These are phyloP conservation scores for Mesembryanthemum crystallinum DNA, from an alignment of 148 eudicot species.

Conservation along the genomic window DNA sequence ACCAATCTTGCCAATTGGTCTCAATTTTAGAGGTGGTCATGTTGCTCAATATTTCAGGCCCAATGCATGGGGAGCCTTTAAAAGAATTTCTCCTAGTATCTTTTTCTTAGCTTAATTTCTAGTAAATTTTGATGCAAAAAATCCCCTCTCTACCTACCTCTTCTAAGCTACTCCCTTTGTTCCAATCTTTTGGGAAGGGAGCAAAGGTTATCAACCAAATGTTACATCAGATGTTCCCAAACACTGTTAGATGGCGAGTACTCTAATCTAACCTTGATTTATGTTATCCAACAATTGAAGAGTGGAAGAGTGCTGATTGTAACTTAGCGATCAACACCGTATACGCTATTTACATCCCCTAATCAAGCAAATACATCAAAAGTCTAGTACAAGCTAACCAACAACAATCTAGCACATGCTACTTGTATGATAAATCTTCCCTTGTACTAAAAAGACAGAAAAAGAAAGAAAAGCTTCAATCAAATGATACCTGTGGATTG, in stretches of 20 bases:
- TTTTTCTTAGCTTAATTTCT: too few relatives aligned
- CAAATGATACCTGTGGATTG: constrained; percentile 51
- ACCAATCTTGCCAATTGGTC: background rate
- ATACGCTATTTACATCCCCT: background rate
- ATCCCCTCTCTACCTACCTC: background rate
- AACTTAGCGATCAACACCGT: background rate
- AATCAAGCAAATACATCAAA: background rate
- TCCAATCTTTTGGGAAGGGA: background rate
- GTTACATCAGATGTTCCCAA: background rate
- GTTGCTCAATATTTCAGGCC: background rate
- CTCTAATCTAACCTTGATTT: background rate
- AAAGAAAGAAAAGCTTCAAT: background rate
- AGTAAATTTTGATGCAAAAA: background rate
- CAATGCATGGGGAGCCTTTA: background rate
- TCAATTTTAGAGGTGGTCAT: background rate
- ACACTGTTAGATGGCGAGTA: background rate
- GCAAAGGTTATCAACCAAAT: background rate
- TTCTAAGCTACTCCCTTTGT: background rate
- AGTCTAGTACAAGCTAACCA: background rate
- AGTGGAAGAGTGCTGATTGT: background rate
- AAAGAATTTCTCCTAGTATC: background rate
- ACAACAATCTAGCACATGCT: background rate
- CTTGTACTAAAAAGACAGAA: background rate
- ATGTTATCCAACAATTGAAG: background rate
- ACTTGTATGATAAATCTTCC: background rate